Evolutionary conservation across 805 yeast genomes (phyloP).

Genomic region (Kodamaea neixiangensis): DNA sequence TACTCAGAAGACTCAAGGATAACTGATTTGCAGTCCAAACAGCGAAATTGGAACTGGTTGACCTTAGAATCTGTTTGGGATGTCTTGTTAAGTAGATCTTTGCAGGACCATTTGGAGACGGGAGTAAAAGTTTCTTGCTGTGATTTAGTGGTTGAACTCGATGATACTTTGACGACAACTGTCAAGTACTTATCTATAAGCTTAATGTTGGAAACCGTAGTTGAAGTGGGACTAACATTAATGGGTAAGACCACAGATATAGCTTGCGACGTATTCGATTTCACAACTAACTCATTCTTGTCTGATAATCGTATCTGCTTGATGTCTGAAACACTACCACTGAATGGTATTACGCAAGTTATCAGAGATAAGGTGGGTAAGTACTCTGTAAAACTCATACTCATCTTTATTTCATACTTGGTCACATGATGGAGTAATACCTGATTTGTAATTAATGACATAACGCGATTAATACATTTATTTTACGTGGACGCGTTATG

Average conservation of each 20-base stretch:
- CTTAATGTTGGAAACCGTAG: conserved; percentile 6
- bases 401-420: not conserved
- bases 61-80: conserved; percentile 20
- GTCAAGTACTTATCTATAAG: conserved; percentile 3
- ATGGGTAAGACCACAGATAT: conserved; percentile 2
- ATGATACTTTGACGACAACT: conserved; percentile 5
- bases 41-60: conserved; percentile 31
- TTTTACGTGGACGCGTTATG: not conserved
- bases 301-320: not conserved
- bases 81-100: conserved; percentile 37
- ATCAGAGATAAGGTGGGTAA: conserved; percentile 10
- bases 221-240: not conserved
- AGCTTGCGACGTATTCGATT: not conserved
- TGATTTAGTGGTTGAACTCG: not conserved
- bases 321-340: conserved; percentile 1
- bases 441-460: not conserved
- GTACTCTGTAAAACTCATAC: conserved; percentile 5
- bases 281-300: conserved; percentile 1
- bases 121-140: not conserved
- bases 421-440: not conserved
- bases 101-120: conserved; percentile 44
- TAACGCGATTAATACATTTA: too few relatives aligned
- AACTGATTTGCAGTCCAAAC: conserved; percentile 27
- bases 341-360: conserved; percentile 8
- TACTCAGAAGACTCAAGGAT: conserved; percentile 34